Evolutionary conservation across 805 yeast species (phyloP).

Genomic region (Grigorovia yakushimaensis): DNA sequence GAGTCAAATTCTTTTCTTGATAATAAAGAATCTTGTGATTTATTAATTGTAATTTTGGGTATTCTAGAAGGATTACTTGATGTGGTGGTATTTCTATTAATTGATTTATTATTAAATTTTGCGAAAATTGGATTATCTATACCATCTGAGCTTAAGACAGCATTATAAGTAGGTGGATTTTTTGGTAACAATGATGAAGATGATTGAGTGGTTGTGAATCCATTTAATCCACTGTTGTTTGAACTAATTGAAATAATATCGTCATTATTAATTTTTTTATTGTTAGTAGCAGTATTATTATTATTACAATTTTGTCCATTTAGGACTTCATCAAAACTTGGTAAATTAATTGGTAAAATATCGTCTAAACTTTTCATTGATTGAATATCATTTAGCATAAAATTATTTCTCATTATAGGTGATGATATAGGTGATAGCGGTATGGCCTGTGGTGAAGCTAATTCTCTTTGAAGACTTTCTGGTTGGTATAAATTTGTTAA

Average conservation of each 20-base stretch:
- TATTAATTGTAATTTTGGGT: slow-evolving; percentile 7
- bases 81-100: neutral
- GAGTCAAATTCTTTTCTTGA: slow-evolving; percentile 1
- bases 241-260: neutral
- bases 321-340: neutral
- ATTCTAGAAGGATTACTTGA: neutral
- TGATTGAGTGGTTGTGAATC: neutral
- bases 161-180: slow-evolving; percentile 31
- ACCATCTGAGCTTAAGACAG: slow-evolving; percentile 15
- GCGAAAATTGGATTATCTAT: slow-evolving; percentile 1
- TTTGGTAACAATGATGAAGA: slow-evolving; percentile 12
- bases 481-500: slow-evolving; percentile 50
- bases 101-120: neutral
- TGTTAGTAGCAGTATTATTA: no score
- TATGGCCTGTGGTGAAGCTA: slow-evolving; percentile 56
- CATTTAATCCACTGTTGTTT: neutral
- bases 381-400: slow-evolving; percentile 2
- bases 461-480: slow-evolving; percentile 32
- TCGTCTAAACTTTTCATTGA: neutral
- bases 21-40: slow-evolving; percentile 10
- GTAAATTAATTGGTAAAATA: neutral
- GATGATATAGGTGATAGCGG: slow-evolving; percentile 47
- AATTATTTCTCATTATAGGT: slow-evolving; percentile 42
- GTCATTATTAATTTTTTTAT: neutral
- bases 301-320: neutral